Evolutionary conservation across 768 basidiomycete genomes (phyloP), one percentile per base, ranked within the genome.

Genomic region (Amanita molliuscula): DNA sequence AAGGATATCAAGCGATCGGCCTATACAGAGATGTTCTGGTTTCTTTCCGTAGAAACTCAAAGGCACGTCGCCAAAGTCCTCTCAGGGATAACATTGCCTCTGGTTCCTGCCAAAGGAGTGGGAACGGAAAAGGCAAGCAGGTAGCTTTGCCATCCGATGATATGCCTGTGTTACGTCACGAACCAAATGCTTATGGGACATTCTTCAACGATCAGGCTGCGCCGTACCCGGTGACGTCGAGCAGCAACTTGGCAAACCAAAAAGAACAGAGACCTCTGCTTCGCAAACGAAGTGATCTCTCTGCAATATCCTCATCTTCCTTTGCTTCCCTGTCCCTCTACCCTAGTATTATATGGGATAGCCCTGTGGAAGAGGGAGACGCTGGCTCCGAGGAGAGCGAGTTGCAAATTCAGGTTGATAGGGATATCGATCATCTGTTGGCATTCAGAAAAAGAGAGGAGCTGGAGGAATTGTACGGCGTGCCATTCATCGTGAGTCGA

Each of bases 401-500:
- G 49, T 18, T 51, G 55, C 56, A 64, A 49, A 41, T 56, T 33
- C 77, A 76, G 50, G 71, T 86, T 28, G 81, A 87, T 52, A 67
- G 72, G 36, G 84, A 88, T 60, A 66, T 90, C 29, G 81, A 87
- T 23, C 70, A 77, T 59, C 64, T 91, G 20, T 61, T 87, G 35
- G 67, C 72, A 1, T 62, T 87, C 47, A 82, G 81, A 57, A 73
- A 70, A 16, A 69, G 88, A 36, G 82, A 86, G 59, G 89, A 91
- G 52, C 64, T 92, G 34, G 88, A 90, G 60, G 78, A 80, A 44
- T 72, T 88, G 4, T 90, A 88, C 58, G 88, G 88, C 1, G 63
- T 85, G n/a, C 84, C 89, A 2, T 71, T 84, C 34, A 79, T 91
- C 41, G 86, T 88, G 62, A 55, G 83, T 79, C 9, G 26, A 33